Base-by-base conservation (phyloP, 306 rosid species). In the Ormosia emarginata region DNA sequence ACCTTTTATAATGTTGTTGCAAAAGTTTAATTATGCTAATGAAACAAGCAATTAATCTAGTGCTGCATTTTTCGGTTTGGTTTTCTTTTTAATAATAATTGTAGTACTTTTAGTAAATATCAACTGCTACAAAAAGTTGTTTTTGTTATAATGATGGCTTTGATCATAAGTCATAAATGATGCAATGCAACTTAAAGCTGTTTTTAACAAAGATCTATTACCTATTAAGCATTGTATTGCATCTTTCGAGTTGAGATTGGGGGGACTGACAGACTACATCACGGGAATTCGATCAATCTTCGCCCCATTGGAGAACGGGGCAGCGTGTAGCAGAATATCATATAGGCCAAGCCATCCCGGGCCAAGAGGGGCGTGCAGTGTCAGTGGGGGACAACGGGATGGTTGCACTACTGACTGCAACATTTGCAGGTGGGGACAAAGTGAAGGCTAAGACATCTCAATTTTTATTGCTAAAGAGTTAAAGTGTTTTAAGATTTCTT, bases 401-500 rank as follows among this genome's bases (percentile, higher is more conserved):
- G 62, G 29, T 80, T 40, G 64, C 55, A 32, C 34, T 46, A 69
- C 34, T 75, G 69, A 67, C 61, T 67, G 57, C 66, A 52, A 71
- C 29, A 43, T 41, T 63, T 81, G 40, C 17, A 41, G 15, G 90
- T 85, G 88, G 94, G 91, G 93, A 88, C 90, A 88, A 75, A 83
- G 92, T 92, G 81, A 82, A 86, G 37, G n/a, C 46, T 52, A 89
- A 89, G 92, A 57, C 79, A 87, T 50, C 50, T 77, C 73, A 64
- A 74, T 53, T 55, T 34, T 68, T 15, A 46, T 36, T 43, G 24
- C 43, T 7, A 7, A 56, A 82, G 73, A 63, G 65, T 15, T 11
- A 0, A 30, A 24, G 29, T 58, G 32, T 58, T 53, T 29, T 55
- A 58, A 11, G 64, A 17, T 72, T 34, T 74, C 49, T 79, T 50